phyloP scores from a whole-genome alignment of 805 yeast genomes.

The Candida nanaspora region DNA sequence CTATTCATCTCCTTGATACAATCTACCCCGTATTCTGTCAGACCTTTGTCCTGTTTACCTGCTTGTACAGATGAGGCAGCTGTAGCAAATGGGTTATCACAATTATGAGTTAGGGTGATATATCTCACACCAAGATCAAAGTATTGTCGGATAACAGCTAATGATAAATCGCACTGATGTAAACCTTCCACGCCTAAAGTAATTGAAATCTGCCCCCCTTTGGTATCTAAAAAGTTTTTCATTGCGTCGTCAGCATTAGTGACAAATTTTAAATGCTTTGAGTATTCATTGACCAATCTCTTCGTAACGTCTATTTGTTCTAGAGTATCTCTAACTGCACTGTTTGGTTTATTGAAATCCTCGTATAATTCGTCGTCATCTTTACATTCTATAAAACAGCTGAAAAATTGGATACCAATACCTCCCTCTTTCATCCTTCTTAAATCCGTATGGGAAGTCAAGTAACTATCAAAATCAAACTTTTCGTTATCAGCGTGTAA shows the following conservation, averaged over 20 bases:
- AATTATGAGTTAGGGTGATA: constrained; percentile 44
- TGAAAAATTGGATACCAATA: constrained; percentile 41
- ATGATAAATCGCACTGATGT: constrained; percentile 40
- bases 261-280: constrained; percentile 32
- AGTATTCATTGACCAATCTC: constrained; percentile 33
- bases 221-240: constrained; percentile 19
- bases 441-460: constrained; percentile 36
- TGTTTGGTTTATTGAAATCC: constrained; percentile 36
- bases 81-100: constrained; percentile 49
- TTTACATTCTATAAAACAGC: constrained; percentile 38
- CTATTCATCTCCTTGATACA: constrained; percentile 44
- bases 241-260: constrained; percentile 30
- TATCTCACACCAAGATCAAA: constrained; percentile 42
- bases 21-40: constrained; percentile 32
- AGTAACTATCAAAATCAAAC: constrained; percentile 29
- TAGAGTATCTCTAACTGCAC: constrained; percentile 41
- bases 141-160: constrained; percentile 40
- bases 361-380: constrained; percentile 30
- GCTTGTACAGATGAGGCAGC: constrained; percentile 39
- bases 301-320: constrained; percentile 44
- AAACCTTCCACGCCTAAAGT: constrained; percentile 46
- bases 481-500: constrained; percentile 22
- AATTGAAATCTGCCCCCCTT: constrained; percentile 29
- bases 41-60: constrained; percentile 38
- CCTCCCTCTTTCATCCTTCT: constrained; percentile 31